Base-by-base conservation (phyloP, 768 basidiomycete genomes). In the Lentinula raphanica region DNA sequence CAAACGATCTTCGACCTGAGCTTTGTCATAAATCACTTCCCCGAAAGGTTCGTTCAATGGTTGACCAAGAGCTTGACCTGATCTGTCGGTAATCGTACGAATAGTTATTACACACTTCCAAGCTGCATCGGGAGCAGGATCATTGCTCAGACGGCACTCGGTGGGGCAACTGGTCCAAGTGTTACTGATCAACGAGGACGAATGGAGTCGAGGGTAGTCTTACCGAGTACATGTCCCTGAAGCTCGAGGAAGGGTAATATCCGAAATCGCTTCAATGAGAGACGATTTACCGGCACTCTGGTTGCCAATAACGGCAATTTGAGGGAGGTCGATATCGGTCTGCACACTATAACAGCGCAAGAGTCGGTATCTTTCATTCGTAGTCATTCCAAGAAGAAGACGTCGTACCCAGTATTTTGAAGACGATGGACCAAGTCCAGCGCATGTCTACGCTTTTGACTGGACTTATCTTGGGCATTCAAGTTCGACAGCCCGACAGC, bases 251-350 rank as follows among this genome's bases (percentile, higher is more conserved):
- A 90, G 71, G 0, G 80, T 86, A 17, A 90, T 81, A 0, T 88
- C 86, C 0, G 87, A 88, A 45, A 91, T 89, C 0, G 86, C 80
- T 62, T 91, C 88, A 11, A 91, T 90, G 3, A 90, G 75, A 0
- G 88, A 90, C 0, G 87, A 88, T 63, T 90, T 90, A 0, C 89
- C 89, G 0, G 86, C 86, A 44, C 84, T 87, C 61, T 91, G 89
- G 1, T 76, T 79, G 0, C 89, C 88, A 17, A 89, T 79, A 42
- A 90, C 89, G 0, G 83, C 85, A 31, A 91, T 88, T 60, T 83
- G 81, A 0, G 90, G 89, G 0, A 91, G 71, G 62, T 89, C 86
- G 9, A 92, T 81, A 54, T 90, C 86, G 13, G 79, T 73, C 60
- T 89, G 82, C 0, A 86, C 85, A 0, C 88, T 90, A 58, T 42